Evolutionary conservation across 2,329 filamentous ascomycete species (phyloP).

Genomic region (Paecilomyces formosus): DNA sequence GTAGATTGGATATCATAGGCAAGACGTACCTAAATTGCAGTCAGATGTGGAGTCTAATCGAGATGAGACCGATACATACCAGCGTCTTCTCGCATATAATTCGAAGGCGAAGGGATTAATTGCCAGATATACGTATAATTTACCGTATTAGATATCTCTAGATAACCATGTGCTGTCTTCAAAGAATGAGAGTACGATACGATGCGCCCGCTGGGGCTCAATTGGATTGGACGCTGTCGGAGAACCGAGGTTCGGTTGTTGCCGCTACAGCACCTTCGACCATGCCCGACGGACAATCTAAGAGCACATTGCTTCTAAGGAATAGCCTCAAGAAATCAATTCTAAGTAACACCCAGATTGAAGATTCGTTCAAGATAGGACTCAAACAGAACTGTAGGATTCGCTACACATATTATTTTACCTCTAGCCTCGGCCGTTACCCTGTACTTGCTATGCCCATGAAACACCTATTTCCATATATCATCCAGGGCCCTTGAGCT

Average conservation of each 20-base stretch:
- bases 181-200: neutral
- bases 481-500: neutral
- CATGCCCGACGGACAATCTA: neutral
- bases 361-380: neutral
- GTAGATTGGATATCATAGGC: neutral
- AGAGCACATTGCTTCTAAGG: neutral
- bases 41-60: neutral
- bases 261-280: constrained; percentile 44
- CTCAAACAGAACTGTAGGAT: neutral
- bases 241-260: constrained; percentile 33
- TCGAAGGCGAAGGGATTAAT: neutral
- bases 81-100: neutral
- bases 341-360: neutral
- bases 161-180: neutral
- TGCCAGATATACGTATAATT: neutral
- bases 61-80: neutral
- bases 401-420: constrained; percentile 1
- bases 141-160: neutral
- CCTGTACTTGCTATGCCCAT: neutral
- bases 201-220: neutral
- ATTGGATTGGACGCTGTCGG: neutral
- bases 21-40: neutral
- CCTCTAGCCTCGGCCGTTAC: neutral
- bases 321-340: neutral
- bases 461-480: neutral